phyloP scores from a whole-genome alignment of 305 asterid species.

The Fraxinus ornus region DNA sequence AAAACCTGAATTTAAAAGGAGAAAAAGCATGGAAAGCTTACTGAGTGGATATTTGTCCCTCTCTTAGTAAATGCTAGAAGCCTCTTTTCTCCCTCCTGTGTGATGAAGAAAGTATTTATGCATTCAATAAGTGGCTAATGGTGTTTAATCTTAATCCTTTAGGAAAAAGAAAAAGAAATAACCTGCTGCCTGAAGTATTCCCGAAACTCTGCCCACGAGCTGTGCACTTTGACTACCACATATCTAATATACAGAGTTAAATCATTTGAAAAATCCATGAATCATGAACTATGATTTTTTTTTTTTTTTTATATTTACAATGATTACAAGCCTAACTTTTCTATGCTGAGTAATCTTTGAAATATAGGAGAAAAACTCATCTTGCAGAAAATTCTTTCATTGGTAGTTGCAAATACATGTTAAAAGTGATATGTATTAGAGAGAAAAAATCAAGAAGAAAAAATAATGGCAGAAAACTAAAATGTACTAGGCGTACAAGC shows the following conservation, averaged over 20 bases:
- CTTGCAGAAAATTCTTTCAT: neutral
- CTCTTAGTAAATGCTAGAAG: constrained; percentile 86
- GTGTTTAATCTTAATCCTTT: neutral
- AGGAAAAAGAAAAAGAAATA: constrained; percentile 12
- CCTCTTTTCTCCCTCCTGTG: constrained; percentile 78
- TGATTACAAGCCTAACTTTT: neutral
- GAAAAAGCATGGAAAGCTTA: constrained; percentile 37
- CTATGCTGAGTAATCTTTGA: constrained; percentile 4
- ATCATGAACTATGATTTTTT: neutral
- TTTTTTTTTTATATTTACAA: too few species aligned
- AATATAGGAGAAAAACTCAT: constrained; percentile 4
- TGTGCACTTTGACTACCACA: constrained; percentile 85
- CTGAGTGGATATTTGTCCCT: constrained; percentile 75
- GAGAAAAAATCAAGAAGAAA: neutral
- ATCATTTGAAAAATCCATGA: constrained; percentile 10
- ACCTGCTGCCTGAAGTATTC: constrained; percentile 83
- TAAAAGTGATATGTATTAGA: neutral
- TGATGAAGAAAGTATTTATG: constrained; percentile 18
- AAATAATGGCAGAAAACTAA: neutral
- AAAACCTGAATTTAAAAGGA: constrained; percentile 7
- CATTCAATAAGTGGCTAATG: neutral
- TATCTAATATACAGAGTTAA: constrained; percentile 56
- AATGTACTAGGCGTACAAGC: neutral
- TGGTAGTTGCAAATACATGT: neutral
- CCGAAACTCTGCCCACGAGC: constrained; percentile 79